These are phyloP conservation scores for Pseudogymnoascus sp. DNA, from an alignment of 2,329 filamentous ascomycete species.

Conservation along the genomic window DNA sequence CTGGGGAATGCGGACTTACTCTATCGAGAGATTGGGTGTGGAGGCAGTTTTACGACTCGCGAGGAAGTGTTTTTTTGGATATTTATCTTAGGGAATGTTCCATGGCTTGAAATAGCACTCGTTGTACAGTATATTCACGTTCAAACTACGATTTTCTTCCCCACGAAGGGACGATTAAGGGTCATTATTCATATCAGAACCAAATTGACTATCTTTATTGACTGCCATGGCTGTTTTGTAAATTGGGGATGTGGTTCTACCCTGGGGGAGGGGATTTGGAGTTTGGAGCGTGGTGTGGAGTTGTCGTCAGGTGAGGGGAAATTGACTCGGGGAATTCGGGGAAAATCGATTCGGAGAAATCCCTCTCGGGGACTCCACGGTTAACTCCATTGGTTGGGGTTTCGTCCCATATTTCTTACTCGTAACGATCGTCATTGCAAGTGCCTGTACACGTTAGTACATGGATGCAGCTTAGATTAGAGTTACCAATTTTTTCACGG, in stretches of 20 bases:
- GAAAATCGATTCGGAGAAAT: background rate
- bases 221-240: background rate
- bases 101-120: background rate
- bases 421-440: background rate
- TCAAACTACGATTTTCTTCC: background rate
- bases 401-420: slow-evolving; percentile 1
- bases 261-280: background rate
- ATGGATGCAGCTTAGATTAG: background rate
- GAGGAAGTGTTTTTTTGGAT: background rate
- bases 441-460: background rate
- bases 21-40: background rate
- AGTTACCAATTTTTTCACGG: background rate
- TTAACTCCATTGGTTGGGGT: background rate
- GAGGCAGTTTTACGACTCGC: background rate
- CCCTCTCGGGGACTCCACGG: background rate
- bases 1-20: background rate
- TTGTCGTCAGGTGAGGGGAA: background rate
- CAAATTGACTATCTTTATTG: background rate
- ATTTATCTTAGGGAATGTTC: background rate
- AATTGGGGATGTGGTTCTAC: background rate
- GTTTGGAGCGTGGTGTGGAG: background rate
- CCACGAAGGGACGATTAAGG: background rate
- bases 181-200: background rate
- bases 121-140: background rate
- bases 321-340: background rate